A percentile compares a stretch with the other conserved stretches of the same genome.
Evolutionary conservation across 257 asterid genomes (phyloP).

Genomic region (Primulina eburnea): DNA sequence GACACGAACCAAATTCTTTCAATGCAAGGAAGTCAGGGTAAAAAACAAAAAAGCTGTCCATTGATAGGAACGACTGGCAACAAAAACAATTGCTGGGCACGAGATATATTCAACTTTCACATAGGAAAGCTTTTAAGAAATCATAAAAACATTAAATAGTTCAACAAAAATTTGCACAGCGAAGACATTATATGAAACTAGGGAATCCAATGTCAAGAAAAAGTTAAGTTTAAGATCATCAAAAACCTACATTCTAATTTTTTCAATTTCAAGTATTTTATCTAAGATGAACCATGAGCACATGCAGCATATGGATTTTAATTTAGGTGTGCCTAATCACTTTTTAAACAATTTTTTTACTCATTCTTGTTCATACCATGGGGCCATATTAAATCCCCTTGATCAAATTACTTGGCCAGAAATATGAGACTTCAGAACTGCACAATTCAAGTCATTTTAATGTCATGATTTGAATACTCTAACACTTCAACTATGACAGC

Average conservation of each 20-base stretch:
- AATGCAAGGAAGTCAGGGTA: conserved; percentile 1
- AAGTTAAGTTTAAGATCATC: conserved; percentile 9
- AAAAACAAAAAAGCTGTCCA: conserved; percentile 12
- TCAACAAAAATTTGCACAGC: conserved; percentile 6
- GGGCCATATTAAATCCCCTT: neutral
- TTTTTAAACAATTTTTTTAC: too few species aligned
- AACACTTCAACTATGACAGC: neutral
- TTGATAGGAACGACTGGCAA: conserved; percentile 1
- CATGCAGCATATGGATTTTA: too few species aligned
- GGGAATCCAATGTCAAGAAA: conserved; percentile 18
- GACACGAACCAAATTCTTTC: conserved; percentile 1
- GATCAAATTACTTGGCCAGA: neutral
- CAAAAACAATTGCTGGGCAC: conserved; percentile 4
- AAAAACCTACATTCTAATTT: neutral
- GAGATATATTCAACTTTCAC: neutral
- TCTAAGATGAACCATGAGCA: neutral
- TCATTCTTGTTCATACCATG: neutral
- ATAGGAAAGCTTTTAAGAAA: conserved; percentile 11
- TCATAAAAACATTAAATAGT: conserved; percentile 1
- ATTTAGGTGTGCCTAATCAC: neutral
- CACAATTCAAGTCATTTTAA: neutral
- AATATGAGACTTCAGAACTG: neutral
- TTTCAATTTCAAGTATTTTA: too few species aligned
- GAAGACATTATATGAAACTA: conserved; percentile 11
- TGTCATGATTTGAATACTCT: neutral